Evolutionary conservation across 768 basidiomycete species (phyloP).

Genomic region (Pisolithus marmoratus): DNA sequence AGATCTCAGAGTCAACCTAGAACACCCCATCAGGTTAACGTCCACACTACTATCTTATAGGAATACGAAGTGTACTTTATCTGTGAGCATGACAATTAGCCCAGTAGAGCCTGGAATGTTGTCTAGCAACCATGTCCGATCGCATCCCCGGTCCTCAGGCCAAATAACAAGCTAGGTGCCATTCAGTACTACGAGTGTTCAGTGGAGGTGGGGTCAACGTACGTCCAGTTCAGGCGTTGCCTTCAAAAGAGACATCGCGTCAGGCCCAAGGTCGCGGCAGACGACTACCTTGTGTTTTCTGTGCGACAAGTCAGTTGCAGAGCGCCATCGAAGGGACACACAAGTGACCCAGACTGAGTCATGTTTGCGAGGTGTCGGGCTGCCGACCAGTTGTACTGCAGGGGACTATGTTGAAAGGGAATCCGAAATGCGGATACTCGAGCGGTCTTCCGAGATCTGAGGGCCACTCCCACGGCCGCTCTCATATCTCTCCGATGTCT

Average conservation of each 20-base stretch:
- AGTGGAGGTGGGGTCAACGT: conserved; percentile 4
- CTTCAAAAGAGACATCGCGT: conserved; percentile 54
- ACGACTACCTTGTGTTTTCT: conserved; percentile 44
- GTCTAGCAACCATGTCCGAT: conserved; percentile 66
- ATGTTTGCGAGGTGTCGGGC: conserved; percentile 7
- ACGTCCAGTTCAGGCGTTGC: conserved; percentile 53
- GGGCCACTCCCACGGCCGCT: too few species aligned
- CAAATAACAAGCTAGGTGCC: conserved; percentile 40
- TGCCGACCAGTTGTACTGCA: too few species aligned
- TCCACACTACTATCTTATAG: not conserved
- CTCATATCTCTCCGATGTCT: too few species aligned
- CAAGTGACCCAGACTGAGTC: conserved; percentile 23
- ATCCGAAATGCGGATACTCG: too few species aligned
- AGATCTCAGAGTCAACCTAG: conserved; percentile 68
- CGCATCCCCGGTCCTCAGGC: conserved; percentile 50
- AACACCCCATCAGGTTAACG: not conserved
- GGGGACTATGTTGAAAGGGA: too few species aligned
- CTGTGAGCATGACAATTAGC: conserved; percentile 58
- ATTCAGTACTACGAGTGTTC: not conserved
- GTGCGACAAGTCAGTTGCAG: conserved; percentile 24
- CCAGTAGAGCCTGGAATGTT: conserved; percentile 65
- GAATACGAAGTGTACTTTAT: conserved; percentile 46
- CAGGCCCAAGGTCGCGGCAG: conserved; percentile 54
- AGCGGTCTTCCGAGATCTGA: too few species aligned
- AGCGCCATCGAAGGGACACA: conserved; percentile 4